A percentile compares a stretch with the other conserved stretches of the same genome.
phyloP scores from a whole-genome alignment of 192 early-diverging fungal genomes.

The Coemansia sp. region DNA sequence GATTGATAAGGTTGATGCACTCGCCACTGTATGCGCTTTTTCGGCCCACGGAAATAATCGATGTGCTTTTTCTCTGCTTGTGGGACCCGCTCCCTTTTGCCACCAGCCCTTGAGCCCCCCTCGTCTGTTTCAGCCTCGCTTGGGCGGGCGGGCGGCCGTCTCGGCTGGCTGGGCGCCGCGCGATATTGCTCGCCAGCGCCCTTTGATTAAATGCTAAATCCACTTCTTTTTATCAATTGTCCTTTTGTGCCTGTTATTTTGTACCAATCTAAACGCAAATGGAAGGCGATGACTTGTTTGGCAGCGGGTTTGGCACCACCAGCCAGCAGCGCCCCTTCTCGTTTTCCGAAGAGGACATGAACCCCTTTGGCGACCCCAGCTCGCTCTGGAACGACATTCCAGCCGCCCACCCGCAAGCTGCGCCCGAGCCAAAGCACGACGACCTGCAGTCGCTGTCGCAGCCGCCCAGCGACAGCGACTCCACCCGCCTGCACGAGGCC shows the following conservation, averaged over 20 bases:
- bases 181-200: no score
- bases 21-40: no score
- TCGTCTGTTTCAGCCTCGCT: no score
- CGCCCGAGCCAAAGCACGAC: no score
- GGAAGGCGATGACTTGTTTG: conserved; percentile 42
- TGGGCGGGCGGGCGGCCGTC: no score
- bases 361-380: conserved; percentile 38
- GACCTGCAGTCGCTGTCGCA: background rate
- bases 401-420: background rate
- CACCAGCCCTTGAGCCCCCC: no score
- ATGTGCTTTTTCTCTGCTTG: background rate
- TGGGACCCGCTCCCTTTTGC: background rate
- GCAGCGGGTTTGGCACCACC: conserved; percentile 33
- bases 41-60: no score
- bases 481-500: conserved; percentile 5
- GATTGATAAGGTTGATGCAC: no score
- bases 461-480: conserved; percentile 1
- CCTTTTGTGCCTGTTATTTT: no score
- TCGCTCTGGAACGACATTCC: conserved; percentile 32
- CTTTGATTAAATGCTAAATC: conserved; percentile 1
- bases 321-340: conserved; percentile 32
- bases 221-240: background rate
- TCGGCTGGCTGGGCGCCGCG: no score
- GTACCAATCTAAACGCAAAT: conserved; percentile 8
- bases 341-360: conserved; percentile 47